These are phyloP conservation scores for Leptographium flavum DNA, from an alignment of 2,329 filamentous ascomycete genomes.

Conservation along the genomic window DNA sequence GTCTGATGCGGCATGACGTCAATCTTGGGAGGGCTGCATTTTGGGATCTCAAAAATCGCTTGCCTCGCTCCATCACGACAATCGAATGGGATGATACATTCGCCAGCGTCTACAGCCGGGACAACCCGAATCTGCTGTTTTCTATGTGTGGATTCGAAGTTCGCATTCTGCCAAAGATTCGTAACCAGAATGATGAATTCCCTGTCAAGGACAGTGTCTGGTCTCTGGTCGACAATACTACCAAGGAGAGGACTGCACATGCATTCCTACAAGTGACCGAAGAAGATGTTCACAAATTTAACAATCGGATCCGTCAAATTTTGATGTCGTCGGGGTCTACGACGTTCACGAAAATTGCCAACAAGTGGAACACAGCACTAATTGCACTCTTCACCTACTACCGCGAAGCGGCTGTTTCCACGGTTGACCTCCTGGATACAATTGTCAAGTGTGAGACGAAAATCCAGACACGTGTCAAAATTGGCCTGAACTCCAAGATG, in stretches of 20 bases:
- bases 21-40: conserved; percentile 95
- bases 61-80: conserved; percentile 87
- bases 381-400: conserved; percentile 98
- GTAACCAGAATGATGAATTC: conserved; percentile 93
- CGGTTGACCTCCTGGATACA: conserved; percentile 82
- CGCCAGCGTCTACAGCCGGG: conserved; percentile 90
- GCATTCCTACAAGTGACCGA: conserved; percentile 96
- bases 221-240: conserved; percentile 92
- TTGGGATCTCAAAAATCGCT: conserved; percentile 95
- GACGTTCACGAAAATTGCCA: conserved; percentile 98
- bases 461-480: conserved; percentile 98
- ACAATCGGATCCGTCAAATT: conserved; percentile 96
- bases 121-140: conserved; percentile 94
- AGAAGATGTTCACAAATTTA: conserved; percentile 97
- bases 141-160: conserved; percentile 98
- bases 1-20: conserved; percentile 95
- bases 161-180: conserved; percentile 84
- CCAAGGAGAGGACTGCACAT: conserved; percentile 92
- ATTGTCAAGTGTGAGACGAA: conserved; percentile 99
- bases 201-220: conserved; percentile 96
- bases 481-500: conserved; percentile 98
- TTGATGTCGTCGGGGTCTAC: conserved; percentile 99
- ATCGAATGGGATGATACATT: conserved; percentile 99
- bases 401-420: conserved; percentile 91
- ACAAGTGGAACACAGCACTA: conserved; percentile 98